These are phyloP conservation scores for Boletus subcaerulescens DNA, from an alignment of 768 basidiomycete genomes.

Conservation along the genomic window DNA sequence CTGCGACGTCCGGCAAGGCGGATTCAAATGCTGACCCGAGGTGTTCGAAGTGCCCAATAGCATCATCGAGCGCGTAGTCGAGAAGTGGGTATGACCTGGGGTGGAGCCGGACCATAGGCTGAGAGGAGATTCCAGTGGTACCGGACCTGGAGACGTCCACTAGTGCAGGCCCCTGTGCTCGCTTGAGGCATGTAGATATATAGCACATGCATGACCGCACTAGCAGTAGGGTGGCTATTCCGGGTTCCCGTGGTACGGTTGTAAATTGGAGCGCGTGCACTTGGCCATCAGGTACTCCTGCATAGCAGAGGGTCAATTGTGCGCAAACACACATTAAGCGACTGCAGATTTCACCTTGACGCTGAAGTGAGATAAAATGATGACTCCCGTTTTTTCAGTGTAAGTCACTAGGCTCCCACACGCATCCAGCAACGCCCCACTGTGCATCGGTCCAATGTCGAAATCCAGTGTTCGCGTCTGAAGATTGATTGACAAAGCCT, in stretches of 20 bases:
- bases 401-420: slow-evolving; percentile 9
- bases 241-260: neutral
- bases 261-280: neutral
- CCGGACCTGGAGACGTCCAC: neutral
- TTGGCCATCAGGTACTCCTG: slow-evolving; percentile 2
- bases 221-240: neutral
- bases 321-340: neutral
- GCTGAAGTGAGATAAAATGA: slow-evolving; percentile 4
- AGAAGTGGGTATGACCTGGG: neutral
- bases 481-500: neutral
- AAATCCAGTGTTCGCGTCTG: neutral
- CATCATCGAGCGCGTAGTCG: neutral
- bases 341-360: neutral
- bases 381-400: neutral
- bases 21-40: neutral
- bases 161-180: neutral
- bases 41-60: neutral
- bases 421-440: slow-evolving; percentile 1
- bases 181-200: neutral
- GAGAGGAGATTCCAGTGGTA: neutral
- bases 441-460: slow-evolving; percentile 2
- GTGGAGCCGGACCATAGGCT: neutral
- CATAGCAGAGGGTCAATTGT: neutral
- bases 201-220: slow-evolving; percentile 2
- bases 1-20: neutral